Conservation (phyloP, 148 eudicot species). For the Spergularia bocconei region DNA sequence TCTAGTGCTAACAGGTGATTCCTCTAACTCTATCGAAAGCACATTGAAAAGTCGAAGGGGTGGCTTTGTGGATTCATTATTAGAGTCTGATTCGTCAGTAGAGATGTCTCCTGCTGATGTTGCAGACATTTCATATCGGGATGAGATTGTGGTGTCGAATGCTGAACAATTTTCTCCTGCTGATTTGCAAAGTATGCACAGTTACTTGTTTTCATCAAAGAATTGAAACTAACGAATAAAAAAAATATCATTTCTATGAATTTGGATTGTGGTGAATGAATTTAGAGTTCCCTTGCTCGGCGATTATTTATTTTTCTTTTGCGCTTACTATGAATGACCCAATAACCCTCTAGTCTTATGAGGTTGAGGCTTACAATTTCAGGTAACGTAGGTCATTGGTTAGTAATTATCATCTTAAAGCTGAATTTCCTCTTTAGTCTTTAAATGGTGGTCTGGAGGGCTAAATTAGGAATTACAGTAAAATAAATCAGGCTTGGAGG, state of each 20-base stretch:
- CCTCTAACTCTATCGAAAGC: constrained; percentile 40
- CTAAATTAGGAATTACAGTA: constrained; percentile 51
- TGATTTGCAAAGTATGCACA: constrained; percentile 50
- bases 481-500: constrained; percentile 44
- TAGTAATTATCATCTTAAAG: too few relatives aligned
- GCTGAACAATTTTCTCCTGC: constrained; percentile 29
- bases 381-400: not conserved
- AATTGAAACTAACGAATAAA: too few relatives aligned
- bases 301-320: constrained; percentile 2
- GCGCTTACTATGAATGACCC: not conserved
- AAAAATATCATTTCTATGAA: too few relatives aligned
- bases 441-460: constrained; percentile 56
- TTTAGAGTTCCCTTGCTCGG: not conserved
- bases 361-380: not conserved
- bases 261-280: not conserved
- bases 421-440: not conserved
- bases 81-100: constrained; percentile 39
- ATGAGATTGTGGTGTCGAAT: constrained; percentile 25
- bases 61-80: constrained; percentile 70
- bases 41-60: constrained; percentile 61
- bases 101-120: constrained; percentile 27
- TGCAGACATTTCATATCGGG: constrained; percentile 31
- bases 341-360: not conserved
- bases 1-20: constrained; percentile 48
- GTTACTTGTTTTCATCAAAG: not conserved